Evolutionary conservation across 257 asterid genomes (phyloP).

Genomic region (Solanum appendiculatum): DNA sequence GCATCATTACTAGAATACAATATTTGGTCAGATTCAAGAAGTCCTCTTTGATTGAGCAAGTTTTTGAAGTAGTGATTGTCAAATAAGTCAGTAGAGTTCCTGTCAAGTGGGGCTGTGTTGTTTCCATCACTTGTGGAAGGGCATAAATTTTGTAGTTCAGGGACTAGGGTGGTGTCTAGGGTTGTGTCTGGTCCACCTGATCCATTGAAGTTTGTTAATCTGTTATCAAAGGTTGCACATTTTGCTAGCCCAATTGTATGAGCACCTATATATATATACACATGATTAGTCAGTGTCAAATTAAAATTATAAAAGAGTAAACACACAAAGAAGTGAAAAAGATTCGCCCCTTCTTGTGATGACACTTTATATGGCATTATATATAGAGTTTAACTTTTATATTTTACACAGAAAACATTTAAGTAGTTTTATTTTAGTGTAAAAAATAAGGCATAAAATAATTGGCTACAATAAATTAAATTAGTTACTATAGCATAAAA

Average conservation of each 20-base stretch:
- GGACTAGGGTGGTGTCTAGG: conserved; percentile 25
- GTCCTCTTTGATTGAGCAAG: conserved; percentile 48
- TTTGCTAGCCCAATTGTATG: conserved; percentile 64
- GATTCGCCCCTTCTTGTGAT: too few relatives aligned
- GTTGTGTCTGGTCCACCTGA: conserved; percentile 62
- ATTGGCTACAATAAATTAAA: background rate
- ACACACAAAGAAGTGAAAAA: too few relatives aligned
- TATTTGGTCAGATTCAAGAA: conserved; percentile 56
- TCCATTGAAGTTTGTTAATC: conserved; percentile 57
- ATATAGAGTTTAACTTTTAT: background rate
- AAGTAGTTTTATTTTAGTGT: background rate
- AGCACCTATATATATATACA: conserved; percentile 25
- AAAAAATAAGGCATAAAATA: background rate
- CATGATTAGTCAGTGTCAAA: too few relatives aligned
- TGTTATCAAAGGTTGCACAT: conserved; percentile 45
- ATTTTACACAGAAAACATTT: background rate
- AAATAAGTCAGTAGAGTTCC: conserved; percentile 45
- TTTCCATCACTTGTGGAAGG: conserved; percentile 51
- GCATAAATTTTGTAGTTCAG: conserved; percentile 42
- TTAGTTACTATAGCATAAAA: background rate
- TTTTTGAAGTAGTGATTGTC: conserved; percentile 64
- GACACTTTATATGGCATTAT: background rate
- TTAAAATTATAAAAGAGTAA: too few relatives aligned
- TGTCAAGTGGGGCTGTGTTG: conserved; percentile 54
- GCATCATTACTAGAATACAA: conserved; percentile 38